These are phyloP conservation scores for Aspergillus candidus DNA, from an alignment of 2,329 filamentous ascomycete genomes.

Conservation along the genomic window DNA sequence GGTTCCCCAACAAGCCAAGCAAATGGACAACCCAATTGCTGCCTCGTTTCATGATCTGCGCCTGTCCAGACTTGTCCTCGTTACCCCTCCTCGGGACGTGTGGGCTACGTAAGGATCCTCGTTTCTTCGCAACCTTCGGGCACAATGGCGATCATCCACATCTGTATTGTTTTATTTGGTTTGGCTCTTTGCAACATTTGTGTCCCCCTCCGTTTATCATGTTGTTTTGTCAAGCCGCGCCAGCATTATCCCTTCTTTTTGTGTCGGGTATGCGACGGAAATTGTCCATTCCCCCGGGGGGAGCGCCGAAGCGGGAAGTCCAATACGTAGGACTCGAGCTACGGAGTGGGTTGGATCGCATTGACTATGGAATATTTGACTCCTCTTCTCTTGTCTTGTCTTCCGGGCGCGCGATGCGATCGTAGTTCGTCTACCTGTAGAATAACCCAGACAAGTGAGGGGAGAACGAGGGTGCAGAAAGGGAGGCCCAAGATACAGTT, in stretches of 20 bases:
- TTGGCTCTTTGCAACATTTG: background rate
- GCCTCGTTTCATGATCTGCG: slow-evolving; percentile 24
- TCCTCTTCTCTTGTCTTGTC: too few species aligned
- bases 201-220: background rate
- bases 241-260: too few species aligned
- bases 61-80: slow-evolving; percentile 19
- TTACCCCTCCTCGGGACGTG: slow-evolving; percentile 20
- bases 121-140: slow-evolving; percentile 7
- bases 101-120: slow-evolving; percentile 16
- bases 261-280: too few species aligned
- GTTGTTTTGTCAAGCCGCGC: too few species aligned
- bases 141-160: slow-evolving; percentile 6
- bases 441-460: background rate
- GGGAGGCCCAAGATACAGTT: slow-evolving; percentile 4
- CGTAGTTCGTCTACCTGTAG: too few species aligned
- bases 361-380: too few species aligned
- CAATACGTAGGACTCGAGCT: too few species aligned
- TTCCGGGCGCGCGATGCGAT: too few species aligned
- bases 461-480: background rate
- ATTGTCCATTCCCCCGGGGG: too few species aligned
- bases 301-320: too few species aligned
- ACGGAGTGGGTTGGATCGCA: too few species aligned
- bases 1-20: slow-evolving; percentile 1
- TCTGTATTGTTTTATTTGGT: background rate
- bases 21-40: slow-evolving; percentile 19